A percentile compares a stretch with the other conserved stretches of the same genome.
Conservation (phyloP, 108 stramenopile species). For the Stephanodiscus minutulus region DNA sequence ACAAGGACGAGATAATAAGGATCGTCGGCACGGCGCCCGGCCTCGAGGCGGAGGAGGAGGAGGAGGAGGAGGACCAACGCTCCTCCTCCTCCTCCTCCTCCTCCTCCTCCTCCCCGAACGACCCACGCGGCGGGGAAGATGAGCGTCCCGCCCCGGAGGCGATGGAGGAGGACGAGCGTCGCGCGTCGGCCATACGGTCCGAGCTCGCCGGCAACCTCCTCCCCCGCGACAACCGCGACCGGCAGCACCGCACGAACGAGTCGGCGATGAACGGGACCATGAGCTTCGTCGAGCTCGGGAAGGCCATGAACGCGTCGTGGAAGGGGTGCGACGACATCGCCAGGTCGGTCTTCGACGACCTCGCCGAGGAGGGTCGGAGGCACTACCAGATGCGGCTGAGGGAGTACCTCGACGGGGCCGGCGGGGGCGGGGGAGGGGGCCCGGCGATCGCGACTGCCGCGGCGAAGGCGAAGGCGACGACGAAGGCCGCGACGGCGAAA, state of each 20-base stretch:
- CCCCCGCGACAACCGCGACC: conserved; percentile 9
- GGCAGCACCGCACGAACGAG: conserved; percentile 14
- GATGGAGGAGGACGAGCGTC: background rate
- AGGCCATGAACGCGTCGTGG: conserved; percentile 6
- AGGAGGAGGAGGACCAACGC: background rate
- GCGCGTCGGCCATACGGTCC: background rate
- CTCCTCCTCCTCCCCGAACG: background rate
- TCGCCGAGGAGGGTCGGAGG: conserved; percentile 18
- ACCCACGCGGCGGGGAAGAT: no score
- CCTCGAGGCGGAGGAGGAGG: conserved; percentile 5
- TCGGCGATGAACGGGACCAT: conserved; percentile 14
- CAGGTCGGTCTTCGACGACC: conserved; percentile 9
- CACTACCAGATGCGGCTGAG: background rate
- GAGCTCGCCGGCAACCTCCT: conserved; percentile 10
- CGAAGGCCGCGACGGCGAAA: background rate
- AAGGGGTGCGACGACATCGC: conserved; percentile 7
- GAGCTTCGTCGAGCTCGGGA: conserved; percentile 18
- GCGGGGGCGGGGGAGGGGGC: background rate
- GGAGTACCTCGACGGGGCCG: conserved; percentile 5
- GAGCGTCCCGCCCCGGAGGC: no score
- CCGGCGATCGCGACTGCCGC: background rate
- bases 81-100: background rate
- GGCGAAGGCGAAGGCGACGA: background rate
- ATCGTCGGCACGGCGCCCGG: conserved; percentile 14
- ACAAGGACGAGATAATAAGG: conserved; percentile 1